Evolutionary conservation across 2,329 filamentous ascomycete genomes (phyloP), one percentile per base, ranked within the genome.

Genomic region (Microdochium bolleyi): DNA sequence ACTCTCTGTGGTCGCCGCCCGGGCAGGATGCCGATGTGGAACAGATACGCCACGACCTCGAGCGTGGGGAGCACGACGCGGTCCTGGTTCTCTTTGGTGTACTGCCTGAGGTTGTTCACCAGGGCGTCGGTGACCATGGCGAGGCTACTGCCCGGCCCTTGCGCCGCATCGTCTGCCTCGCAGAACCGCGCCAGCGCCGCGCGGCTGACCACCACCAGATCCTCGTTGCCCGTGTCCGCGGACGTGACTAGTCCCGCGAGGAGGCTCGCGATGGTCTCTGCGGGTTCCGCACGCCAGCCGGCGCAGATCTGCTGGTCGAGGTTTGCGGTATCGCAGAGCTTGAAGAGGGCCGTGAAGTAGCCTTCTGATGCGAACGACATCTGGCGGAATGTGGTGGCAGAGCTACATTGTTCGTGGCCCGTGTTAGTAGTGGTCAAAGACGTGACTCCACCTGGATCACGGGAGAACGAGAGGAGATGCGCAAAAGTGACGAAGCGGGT

Each of bases 171-270:
- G 16, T 22, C 19, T 22, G 61, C 58, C 38, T 70, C 64, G 59
- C 78, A 82, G 57, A 80, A 80, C 3, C 75, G 70, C 2, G 80
- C 73, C 0, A 94, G 73, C 0, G 86, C 87, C 1, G 78, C 74
- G 27, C 87, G 80, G 49, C 85, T 85, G 10, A 82, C 80, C 50
- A 87, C 82, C 24, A 92, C 79, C 1, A 92, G 74, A 34, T 87
- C 82, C 61, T 92, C 88, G 54, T 88, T 88, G 37, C 86, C 87
- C n/a, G 85, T 84, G 61, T 89, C 87, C 9, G 88, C 87, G 2
- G 87, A 89, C 8, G 83, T 87, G 13, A 88, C 80, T 54, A 82
- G 80, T 16, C 89, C 89, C 37, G 83, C 75, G 52, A 91, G 68
- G 16, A 92, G 71, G 49, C 73, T 71, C 1, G 71, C 66, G 62